phyloP scores from a whole-genome alignment of 495 filamentous ascomycete species.

The Darksidea phi region DNA sequence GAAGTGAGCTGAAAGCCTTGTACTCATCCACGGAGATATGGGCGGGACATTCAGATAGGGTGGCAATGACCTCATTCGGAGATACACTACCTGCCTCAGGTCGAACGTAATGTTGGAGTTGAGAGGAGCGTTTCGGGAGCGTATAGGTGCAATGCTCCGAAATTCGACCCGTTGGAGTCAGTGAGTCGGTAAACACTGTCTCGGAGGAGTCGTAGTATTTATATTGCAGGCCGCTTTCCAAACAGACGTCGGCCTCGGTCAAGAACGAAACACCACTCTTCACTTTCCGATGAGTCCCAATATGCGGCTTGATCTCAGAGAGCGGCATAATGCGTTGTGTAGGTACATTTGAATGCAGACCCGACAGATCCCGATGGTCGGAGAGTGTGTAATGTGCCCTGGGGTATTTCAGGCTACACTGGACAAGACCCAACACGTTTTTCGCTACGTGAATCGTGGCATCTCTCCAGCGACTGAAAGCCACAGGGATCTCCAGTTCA shows the following conservation, averaged over 20 bases:
- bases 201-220: constrained; percentile 18
- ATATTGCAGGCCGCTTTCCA: constrained; percentile 29
- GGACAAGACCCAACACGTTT: constrained; percentile 6
- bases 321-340: constrained; percentile 1
- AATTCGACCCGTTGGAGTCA: constrained; percentile 1
- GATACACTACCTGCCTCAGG: constrained; percentile 1
- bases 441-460: constrained; percentile 47
- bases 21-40: constrained; percentile 35
- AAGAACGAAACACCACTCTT: constrained; percentile 41
- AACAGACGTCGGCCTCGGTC: constrained; percentile 17
- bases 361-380: constrained; percentile 4
- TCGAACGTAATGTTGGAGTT: constrained; percentile 26
- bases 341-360: not conserved
- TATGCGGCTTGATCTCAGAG: constrained; percentile 20
- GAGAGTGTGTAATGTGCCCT: constrained; percentile 4
- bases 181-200: not conserved
- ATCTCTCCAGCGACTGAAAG: constrained; percentile 57
- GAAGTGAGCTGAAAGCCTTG: constrained; percentile 30
- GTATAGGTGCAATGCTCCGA: constrained; percentile 21
- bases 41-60: constrained; percentile 24
- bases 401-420: not conserved
- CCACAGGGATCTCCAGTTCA: constrained; percentile 52
- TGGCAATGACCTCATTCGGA: constrained; percentile 35
- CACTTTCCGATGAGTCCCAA: constrained; percentile 17
- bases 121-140: constrained; percentile 19